Base-by-base conservation (phyloP, 495 filamentous ascomycete genomes). In the Terfezia claveryi region DNA sequence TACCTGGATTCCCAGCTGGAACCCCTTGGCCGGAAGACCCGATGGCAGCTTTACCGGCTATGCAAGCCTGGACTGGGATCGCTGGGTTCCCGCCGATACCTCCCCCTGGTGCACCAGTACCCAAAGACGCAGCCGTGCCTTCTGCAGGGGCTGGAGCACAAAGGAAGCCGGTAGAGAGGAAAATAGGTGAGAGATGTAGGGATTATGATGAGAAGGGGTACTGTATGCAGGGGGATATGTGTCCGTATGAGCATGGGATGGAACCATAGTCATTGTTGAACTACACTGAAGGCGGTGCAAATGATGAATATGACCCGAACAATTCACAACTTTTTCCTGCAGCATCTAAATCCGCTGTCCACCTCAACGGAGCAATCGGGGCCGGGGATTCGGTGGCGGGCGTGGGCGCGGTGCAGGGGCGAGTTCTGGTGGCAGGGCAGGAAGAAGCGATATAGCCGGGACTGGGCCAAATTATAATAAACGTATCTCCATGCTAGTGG, bases 141-240 rank as follows among this genome's bases (percentile, higher is more conserved):
- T 8, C 61, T 62, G 49, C 61, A 63, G 5, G 58, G 58, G 41
- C 41, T 5, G 41, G 14, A 14, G 41, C 41, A 5, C 41, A 46
- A 56, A 70, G 66, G 63, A 70, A 71, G 56, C 41, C 57, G 4
- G 27, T 62, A 6, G 59, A 60, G 0, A 62, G 64, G 38, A 72
- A 71, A 54, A 70, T 69, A 55, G 71, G 70, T 9, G 68, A 79
- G 63, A 74, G 81, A 56, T 96, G 89, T 62, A 78, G 80, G 49
- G 87, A 94, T 65, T 95, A 87, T 64, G 88, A 95, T 58, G 78
- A 74, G 1, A 86, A 87, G 59, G 91, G 91, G 0, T 92, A 81
- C 59, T 96, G 89, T 62, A 77, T 82, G 37, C 68, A 81, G 51
- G 87, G 86, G 2, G 74, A 74, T 55, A 78, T 76, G 49, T 96